Evolutionary conservation across 345 rosid species (phyloP).

Genomic region (Melaleuca quinquenervia): DNA sequence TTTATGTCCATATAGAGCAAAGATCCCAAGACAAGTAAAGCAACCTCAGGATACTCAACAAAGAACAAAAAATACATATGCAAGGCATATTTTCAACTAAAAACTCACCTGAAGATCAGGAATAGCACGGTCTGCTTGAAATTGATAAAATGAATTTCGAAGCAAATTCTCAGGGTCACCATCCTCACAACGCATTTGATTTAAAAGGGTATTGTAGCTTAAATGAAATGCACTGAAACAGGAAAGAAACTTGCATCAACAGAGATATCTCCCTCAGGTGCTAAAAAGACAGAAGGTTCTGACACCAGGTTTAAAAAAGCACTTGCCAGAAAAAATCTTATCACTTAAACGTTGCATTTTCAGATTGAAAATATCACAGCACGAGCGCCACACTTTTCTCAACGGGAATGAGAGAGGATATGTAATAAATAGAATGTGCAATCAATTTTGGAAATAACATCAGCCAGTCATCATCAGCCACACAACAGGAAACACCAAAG

Average conservation of each 20-base stretch:
- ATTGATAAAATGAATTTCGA: conserved; percentile 93
- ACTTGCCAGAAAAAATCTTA: neutral
- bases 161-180: conserved; percentile 95
- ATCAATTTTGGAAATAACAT: neutral
- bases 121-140: conserved; percentile 88
- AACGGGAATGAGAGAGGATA: neutral
- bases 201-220: conserved; percentile 96
- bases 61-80: neutral
- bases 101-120: conserved; percentile 83
- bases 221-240: conserved; percentile 86
- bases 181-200: conserved; percentile 92
- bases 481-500: neutral
- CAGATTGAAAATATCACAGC: neutral
- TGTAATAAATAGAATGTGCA: neutral
- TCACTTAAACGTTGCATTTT: neutral
- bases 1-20: neutral
- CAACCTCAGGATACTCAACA: neutral
- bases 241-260: neutral
- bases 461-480: neutral
- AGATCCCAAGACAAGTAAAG: neutral
- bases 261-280: neutral
- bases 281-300: neutral
- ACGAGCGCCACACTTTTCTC: neutral
- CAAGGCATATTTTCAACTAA: neutral
- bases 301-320: neutral